Evolutionary conservation across 768 basidiomycete species (phyloP).

Genomic region (Pholiota conissans): DNA sequence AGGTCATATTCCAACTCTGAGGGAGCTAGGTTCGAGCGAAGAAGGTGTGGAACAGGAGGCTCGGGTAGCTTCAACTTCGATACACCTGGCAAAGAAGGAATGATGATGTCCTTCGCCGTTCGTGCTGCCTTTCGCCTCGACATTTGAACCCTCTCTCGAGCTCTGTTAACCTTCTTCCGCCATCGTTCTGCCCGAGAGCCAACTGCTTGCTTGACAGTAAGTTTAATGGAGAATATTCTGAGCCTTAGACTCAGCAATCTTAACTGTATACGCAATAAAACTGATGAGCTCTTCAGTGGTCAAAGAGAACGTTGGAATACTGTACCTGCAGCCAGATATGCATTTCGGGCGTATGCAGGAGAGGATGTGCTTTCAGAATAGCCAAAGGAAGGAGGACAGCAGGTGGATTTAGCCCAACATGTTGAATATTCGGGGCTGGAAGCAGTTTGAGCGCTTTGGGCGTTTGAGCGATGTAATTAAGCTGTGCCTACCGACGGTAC

Average conservation of each 20-base stretch:
- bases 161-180: not conserved
- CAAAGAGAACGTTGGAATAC: not conserved
- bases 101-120: conserved; percentile 10
- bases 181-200: not conserved
- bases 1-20: conserved; percentile 14
- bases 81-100: conserved; percentile 17
- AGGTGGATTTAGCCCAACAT: not conserved
- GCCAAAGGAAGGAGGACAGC: not conserved
- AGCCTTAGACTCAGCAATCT: conserved; percentile 7
- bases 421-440: not conserved
- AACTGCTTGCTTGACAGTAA: not conserved
- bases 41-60: conserved; percentile 21
- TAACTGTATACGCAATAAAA: conserved; percentile 6
- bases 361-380: not conserved
- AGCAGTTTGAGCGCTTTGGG: not conserved
- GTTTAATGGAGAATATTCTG: not conserved
- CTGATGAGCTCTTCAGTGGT: too few relatives aligned
- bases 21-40: conserved; percentile 20
- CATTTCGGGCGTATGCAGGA: not conserved
- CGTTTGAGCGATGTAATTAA: not conserved
- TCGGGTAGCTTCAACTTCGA: conserved; percentile 18
- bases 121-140: conserved; percentile 4
- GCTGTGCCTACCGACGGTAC: not conserved
- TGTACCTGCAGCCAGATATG: conserved; percentile 9
- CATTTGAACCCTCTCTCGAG: conserved; percentile 2